Base-by-base conservation (phyloP, 2,329 filamentous ascomycete species). In the Verticillium albo-atrum region DNA sequence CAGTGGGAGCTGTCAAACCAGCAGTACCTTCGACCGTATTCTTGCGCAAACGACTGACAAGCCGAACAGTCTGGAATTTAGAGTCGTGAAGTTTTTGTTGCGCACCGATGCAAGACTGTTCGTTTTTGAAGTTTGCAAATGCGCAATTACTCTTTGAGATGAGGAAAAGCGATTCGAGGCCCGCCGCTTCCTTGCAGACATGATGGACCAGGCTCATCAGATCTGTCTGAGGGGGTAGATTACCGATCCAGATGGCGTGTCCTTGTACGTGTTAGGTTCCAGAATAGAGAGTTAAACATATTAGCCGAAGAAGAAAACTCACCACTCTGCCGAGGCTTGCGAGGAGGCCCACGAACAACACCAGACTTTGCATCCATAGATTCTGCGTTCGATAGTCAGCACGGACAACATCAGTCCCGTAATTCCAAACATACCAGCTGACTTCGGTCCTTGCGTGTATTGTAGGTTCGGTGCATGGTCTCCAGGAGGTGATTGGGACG, bases 71-170 rank as follows among this genome's bases (percentile, higher is more conserved):
- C 67, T 94, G 87, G 67, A 97, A 97, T 59, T 89, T 88, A 1
- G 92, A 96, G 68, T 98, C 93, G 72, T 98, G 92, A 52, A 98
- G 89, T 65, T 91, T 87, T 53, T 87, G 83, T 77, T 97, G 91
- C 0, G 94, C 94, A 9, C 84, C 81, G 6, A 84, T 76, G 70
- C 92, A 97, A 5, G 87, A 86, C 3, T 80, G 76, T 67, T 97
- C 92, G 56, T 91, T 89, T 63, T 88, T 90, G 72, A 96, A 98
- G 70, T 98, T 98, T 64, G 96, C 92, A 76, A 98, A 98, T 0
- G 93, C 94, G 69, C 94, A 98, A 70, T 97, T 97, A 72, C 93
- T 97, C 73, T 97, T 97, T 0, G 93, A 94, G 47, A 98, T 98
- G 35, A 98, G 78, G 66, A 98, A 97, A 0, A 98, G 79, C 54